Evolutionary conservation across 345 rosid species (phyloP), one percentile per base, ranked within the genome.

Genomic region (Carallia pectinifolia): DNA sequence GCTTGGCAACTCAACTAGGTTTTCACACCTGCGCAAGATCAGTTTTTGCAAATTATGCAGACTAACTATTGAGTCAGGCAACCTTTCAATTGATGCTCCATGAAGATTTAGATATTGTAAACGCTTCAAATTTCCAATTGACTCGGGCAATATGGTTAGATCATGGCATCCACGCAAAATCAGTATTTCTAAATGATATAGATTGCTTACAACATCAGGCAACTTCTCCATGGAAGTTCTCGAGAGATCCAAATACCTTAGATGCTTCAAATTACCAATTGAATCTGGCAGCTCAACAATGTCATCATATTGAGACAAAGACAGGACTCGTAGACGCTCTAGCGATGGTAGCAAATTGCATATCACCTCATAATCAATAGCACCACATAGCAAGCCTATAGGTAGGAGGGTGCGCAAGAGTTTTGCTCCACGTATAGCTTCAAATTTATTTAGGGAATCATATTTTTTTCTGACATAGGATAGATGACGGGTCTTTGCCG

Each of bases 401-500:
- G 17, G 40, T 33, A 65, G 2, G 64, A 77, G 64, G 38, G 72
- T 66, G 5, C 47, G 75, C 19, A 74, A 52, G 62, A 16, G 4
- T 15, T 74, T 48, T 3, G 71, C 65, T 55, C 40, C 36, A 7
- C 0, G 1, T 27, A 61, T 15, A 10, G 23, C 18, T 39, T 64
- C 23, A 50, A 59, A 69, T 53, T 54, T 60, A 2, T 15, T 6
- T 0, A 0, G 9, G 17, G 37, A 18, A 39, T 60, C 55, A 12
- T 27, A 6, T 5, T 0, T 1, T 61, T 12, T 33, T 2, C 29
- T n/a, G 7, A 77, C 39, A 71, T 71, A 81, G 7, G 81, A 79
- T 29, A 84, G 23, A 67, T 81, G 75, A n/a, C 83, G 79, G 52
- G 82, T 69, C 61, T 34, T 81, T 19, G 61, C 66, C 4, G 74